These are phyloP conservation scores for Malus hybrid DNA, from an alignment of 331 rosid species.

Conservation along the genomic window DNA sequence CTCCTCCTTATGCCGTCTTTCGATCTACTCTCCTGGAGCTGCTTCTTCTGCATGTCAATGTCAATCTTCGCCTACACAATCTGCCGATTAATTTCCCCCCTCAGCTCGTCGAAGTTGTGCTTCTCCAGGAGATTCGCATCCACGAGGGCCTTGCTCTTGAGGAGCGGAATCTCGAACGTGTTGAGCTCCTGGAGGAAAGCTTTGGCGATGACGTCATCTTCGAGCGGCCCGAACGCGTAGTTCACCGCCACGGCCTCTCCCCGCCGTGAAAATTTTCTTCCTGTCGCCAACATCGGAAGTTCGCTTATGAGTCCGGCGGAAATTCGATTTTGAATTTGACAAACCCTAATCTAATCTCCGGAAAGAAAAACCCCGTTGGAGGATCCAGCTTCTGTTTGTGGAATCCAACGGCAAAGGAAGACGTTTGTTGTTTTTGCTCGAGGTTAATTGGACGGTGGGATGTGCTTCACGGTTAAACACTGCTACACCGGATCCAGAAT, in stretches of 20 bases:
- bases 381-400: not conserved
- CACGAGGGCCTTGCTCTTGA: conserved; percentile 73
- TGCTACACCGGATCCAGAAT: not conserved
- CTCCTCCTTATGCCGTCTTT: conserved; percentile 84
- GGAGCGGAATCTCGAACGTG: conserved; percentile 80
- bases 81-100: conserved; percentile 65
- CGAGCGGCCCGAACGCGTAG: conserved; percentile 63
- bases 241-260: conserved; percentile 50
- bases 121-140: conserved; percentile 80
- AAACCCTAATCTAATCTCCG: not conserved
- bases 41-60: conserved; percentile 62
- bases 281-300: too few relatives aligned
- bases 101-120: conserved; percentile 72
- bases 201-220: conserved; percentile 60
- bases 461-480: not conserved
- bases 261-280: too few relatives aligned
- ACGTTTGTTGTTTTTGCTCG: not conserved
- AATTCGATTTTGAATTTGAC: not conserved
- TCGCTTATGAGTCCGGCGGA: not conserved
- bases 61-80: conserved; percentile 60
- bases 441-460: not conserved
- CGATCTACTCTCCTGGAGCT: conserved; percentile 75
- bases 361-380: not conserved
- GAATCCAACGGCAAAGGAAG: not conserved
- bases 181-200: conserved; percentile 78